These are phyloP conservation scores for Phialophora macrospora DNA, from an alignment of 2,329 filamentous ascomycete genomes.

Conservation along the genomic window DNA sequence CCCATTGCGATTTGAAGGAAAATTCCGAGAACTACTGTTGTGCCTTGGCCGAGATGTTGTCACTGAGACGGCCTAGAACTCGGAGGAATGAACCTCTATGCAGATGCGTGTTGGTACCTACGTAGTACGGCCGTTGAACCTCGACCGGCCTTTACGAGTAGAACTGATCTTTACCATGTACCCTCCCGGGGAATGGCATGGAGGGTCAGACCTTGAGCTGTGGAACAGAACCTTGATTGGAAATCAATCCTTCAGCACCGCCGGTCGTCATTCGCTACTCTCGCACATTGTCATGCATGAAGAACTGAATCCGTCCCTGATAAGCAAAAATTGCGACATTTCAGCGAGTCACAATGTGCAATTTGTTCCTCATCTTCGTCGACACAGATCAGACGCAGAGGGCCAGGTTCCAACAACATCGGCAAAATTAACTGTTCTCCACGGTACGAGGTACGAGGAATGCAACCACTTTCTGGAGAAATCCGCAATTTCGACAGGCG, in stretches of 20 bases:
- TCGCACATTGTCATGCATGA: background rate
- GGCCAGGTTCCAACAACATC: background rate
- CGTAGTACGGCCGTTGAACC: background rate
- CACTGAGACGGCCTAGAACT: background rate
- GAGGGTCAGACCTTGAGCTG: conserved; percentile 4
- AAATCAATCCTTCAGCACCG: conserved; percentile 8
- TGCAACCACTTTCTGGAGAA: background rate
- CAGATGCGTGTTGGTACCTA: background rate
- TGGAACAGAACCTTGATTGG: conserved; percentile 7
- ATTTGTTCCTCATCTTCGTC: background rate
- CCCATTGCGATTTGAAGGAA: background rate
- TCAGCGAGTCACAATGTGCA: background rate
- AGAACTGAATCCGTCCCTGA: background rate
- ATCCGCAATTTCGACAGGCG: background rate
- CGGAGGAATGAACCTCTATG: background rate
- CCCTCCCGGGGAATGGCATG: background rate
- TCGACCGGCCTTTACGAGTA: background rate
- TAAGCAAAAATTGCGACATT: background rate
- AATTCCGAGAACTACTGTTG: background rate
- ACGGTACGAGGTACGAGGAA: background rate
- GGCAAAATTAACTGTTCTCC: background rate
- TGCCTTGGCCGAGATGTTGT: background rate
- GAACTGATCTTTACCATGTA: background rate
- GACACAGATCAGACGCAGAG: background rate
- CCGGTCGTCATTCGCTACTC: conserved; percentile 1